These are phyloP conservation scores for Globisporangium echinulatum DNA, from an alignment of 352 stramenopile genomes.

Conservation along the genomic window DNA sequence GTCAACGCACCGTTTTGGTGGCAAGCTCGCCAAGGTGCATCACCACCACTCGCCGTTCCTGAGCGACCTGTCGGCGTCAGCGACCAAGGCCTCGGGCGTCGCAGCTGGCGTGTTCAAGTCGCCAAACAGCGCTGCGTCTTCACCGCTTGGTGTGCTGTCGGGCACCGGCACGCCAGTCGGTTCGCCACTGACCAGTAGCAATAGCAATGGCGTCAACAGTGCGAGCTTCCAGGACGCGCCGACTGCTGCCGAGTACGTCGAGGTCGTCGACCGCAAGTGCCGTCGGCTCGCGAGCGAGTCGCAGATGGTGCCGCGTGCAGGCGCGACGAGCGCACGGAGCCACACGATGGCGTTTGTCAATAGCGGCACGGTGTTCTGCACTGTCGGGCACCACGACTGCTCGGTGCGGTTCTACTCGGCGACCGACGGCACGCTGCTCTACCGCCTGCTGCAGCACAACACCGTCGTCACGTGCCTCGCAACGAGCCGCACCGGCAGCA, in stretches of 20 bases:
- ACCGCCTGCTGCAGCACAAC: conserved; percentile 68
- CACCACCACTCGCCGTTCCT: conserved; percentile 30
- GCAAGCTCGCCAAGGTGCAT: conserved; percentile 44
- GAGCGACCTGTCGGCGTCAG: conserved; percentile 34
- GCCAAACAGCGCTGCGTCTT: background rate
- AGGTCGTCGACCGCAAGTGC: conserved; percentile 63
- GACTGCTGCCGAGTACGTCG: conserved; percentile 29
- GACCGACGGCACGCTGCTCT: conserved; percentile 59
- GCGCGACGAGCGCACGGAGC: conserved; percentile 6
- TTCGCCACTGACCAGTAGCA: conserved; percentile 4
- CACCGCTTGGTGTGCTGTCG: background rate
- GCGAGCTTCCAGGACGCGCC: conserved; percentile 14
- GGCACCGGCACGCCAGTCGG: conserved; percentile 1
- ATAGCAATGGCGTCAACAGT: no score
- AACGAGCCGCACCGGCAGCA: conserved; percentile 33
- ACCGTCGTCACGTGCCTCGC: conserved; percentile 60
- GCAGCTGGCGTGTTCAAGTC: conserved; percentile 26
- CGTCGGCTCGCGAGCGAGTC: conserved; percentile 46
- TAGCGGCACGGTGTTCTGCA: conserved; percentile 46
- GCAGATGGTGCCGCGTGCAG: conserved; percentile 12
- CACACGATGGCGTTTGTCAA: conserved; percentile 46
- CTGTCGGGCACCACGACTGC: conserved; percentile 67
- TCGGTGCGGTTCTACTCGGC: conserved; percentile 72
- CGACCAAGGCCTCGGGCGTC: conserved; percentile 26
- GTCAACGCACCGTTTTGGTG: conserved; percentile 63